Evolutionary conservation across 2,329 filamentous ascomycete genomes (phyloP).

Genomic region (Pseudogymnoascus sp.): DNA sequence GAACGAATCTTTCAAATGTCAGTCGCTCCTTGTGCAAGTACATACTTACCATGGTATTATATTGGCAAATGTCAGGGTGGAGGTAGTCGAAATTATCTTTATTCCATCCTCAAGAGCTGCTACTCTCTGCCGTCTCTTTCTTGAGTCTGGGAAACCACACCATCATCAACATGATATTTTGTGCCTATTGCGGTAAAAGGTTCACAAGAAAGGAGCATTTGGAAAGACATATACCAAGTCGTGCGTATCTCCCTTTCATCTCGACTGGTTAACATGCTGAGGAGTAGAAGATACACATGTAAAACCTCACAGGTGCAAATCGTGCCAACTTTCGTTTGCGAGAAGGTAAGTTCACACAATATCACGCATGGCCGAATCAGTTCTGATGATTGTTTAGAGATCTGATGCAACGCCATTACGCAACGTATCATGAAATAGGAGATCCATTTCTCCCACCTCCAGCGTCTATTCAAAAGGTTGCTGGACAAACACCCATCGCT

Average conservation of each 20-base stretch:
- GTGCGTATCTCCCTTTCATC: constrained; percentile 29
- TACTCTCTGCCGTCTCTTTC: not conserved
- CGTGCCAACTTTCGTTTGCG: constrained; percentile 42
- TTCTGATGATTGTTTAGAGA: constrained; percentile 28
- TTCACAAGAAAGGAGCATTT: constrained; percentile 49
- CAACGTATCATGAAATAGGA: constrained; percentile 42
- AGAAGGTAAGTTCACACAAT: constrained; percentile 32
- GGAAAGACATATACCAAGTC: constrained; percentile 45
- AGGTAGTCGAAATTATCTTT: not conserved
- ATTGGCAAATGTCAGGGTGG: not conserved
- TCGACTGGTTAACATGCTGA: not conserved
- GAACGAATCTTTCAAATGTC: not conserved
- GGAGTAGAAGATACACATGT: constrained; percentile 42
- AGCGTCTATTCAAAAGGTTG: constrained; percentile 35
- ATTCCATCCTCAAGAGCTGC: not conserved
- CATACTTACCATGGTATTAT: not conserved
- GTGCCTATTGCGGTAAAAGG: constrained; percentile 45
- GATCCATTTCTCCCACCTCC: constrained; percentile 38
- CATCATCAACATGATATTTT: constrained; percentile 34
- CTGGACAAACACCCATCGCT: constrained; percentile 37
- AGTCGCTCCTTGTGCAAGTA: not conserved
- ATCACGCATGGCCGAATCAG: not conserved
- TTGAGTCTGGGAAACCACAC: not conserved
- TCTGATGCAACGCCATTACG: constrained; percentile 41
- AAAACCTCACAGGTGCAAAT: constrained; percentile 42